phyloP scores from a whole-genome alignment of 305 asterid genomes.

The Coffea humblotiana region DNA sequence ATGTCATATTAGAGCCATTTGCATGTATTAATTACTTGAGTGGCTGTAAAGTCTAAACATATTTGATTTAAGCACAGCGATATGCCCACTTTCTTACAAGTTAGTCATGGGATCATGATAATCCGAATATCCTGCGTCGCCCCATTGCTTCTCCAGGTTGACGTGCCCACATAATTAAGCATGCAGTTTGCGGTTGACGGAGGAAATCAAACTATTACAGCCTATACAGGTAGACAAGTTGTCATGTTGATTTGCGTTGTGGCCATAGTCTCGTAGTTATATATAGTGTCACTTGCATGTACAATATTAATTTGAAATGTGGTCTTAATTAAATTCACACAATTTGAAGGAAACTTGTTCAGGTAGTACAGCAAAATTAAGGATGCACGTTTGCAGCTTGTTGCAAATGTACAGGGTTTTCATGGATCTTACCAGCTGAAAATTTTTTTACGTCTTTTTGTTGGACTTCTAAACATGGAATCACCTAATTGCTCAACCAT shows the following conservation, averaged over 20 bases:
- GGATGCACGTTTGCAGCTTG: not conserved
- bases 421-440: not conserved
- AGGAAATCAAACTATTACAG: not conserved
- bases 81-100: too few species aligned
- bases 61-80: too few species aligned
- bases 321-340: not conserved
- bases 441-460: not conserved
- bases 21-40: too few species aligned
- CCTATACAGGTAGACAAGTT: not conserved
- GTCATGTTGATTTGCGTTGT: not conserved
- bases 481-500: too few species aligned
- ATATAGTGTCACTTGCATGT: not conserved
- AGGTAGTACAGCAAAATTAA: not conserved
- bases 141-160: not conserved
- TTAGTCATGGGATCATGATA: too few species aligned
- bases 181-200: not conserved
- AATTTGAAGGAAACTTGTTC: not conserved
- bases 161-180: not conserved
- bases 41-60: too few species aligned
- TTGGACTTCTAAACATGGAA: not conserved
- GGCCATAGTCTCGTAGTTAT: not conserved
- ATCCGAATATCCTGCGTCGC: not conserved
- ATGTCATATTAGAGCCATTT: not conserved
- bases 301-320: not conserved
- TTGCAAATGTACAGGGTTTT: not conserved